These are phyloP conservation scores for Nicotiana attenuata DNA, from an alignment of 257 asterid genomes.

Conservation along the genomic window DNA sequence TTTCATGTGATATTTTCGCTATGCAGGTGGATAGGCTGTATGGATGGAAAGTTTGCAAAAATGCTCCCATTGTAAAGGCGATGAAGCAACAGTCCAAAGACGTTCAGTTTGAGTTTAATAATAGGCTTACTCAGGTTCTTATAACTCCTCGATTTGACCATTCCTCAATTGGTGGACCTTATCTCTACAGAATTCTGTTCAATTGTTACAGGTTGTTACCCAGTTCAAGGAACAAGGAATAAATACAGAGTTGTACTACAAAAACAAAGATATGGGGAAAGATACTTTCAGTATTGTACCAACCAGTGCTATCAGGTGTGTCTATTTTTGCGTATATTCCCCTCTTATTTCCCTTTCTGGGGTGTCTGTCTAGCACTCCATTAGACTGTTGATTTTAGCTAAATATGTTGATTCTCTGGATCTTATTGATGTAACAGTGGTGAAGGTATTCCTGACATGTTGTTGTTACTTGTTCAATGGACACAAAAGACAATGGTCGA, in stretches of 20 bases:
- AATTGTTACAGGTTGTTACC: conserved; percentile 47
- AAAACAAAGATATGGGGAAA: conserved; percentile 75
- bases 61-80: conserved; percentile 80
- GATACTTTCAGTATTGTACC: conserved; percentile 87
- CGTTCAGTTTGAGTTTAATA: conserved; percentile 59
- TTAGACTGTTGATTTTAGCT: conserved; percentile 5
- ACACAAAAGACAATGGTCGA: conserved; percentile 81
- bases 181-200: neutral
- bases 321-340: neutral
- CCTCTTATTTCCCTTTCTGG: neutral
- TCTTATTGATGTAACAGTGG: conserved; percentile 47
- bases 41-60: conserved; percentile 71
- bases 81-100: conserved; percentile 77
- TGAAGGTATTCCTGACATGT: conserved; percentile 88
- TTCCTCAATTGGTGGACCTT: neutral
- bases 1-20: conserved; percentile 5
- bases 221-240: conserved; percentile 93
- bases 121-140: conserved; percentile 65
- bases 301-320: conserved; percentile 93
- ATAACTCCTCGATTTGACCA: neutral
- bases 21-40: conserved; percentile 84
- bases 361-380: conserved; percentile 6
- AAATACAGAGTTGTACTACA: conserved; percentile 82
- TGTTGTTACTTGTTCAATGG: conserved; percentile 79
- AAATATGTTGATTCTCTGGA: conserved; percentile 5